Base-by-base conservation (phyloP, 331 rosid genomes). In the Stylosanthes scabra region DNA sequence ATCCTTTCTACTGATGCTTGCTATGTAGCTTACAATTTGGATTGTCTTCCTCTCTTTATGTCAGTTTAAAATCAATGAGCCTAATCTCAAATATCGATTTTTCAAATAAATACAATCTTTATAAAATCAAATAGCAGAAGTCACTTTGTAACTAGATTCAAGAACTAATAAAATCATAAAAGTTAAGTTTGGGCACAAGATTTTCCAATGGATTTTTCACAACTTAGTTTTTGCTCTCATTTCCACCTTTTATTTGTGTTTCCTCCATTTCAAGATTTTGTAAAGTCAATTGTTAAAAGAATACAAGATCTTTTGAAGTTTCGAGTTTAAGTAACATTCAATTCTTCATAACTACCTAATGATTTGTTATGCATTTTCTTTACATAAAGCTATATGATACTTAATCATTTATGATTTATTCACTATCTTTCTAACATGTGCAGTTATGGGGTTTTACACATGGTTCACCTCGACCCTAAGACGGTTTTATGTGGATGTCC, bases 361-460 rank as follows among this genome's bases (percentile, higher is more conserved):
- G 37, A 5, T 31, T 31, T 31, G 37, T 31, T 31, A 31, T 31
- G 4, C 37, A 3, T 31, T 31, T 31, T 31, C 37, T 31, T 31
- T 31, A 5, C 37, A 31, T 31, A 31, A 31, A 31, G 37, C 37
- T 31, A 3, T 31, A 31, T 31, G 37, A 31, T 31, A 31, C 3
- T 31, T 31, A 5, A 31, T 5, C 37, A 31, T 31, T 31, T 31
- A 31, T 31, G 37, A 31, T 31, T n/a, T 52, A 68, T 59, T 75
- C 9, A 11, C 57, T 51, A 54, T 66, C 39, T 66, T 76, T 74
- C 15, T 77, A 54, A 37, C 69, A 31, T 50, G 27, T 88, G 92
- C 97, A 95, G 99, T 82, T 95, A 65, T 95, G 99, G 99, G 98
- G 99, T 66, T 95, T 95, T 60, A 77, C 90, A 14, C 99, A 95